Evolutionary conservation across 2,329 filamentous ascomycete species (phyloP), one percentile per base, ranked within the genome.

Genomic region (Fusarium verrucosum): DNA sequence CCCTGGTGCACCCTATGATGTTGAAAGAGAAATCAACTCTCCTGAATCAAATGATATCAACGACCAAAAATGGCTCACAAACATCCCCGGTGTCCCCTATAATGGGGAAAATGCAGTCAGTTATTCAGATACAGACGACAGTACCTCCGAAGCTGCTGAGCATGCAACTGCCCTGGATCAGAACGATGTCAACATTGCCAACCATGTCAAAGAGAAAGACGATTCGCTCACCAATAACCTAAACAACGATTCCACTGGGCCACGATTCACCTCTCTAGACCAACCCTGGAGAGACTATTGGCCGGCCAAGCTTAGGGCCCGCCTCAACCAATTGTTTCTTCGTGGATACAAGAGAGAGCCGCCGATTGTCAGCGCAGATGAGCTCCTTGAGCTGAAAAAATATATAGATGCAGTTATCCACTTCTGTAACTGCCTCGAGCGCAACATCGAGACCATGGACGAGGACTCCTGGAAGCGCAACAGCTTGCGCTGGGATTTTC

Each of bases 371-470:
- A 26, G 25, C 10, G 5, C 8, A 2, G 8, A 1, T 0, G 33
- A 60, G 11, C 22, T 60, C 5, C 3, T 60, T 2, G 28, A 32
- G 4, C 6, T 60, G 11, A 36, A 54, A 11, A 17, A 10, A 7
- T 69, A 47, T 7, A 57, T 70, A 19, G 23, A 50, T 3, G 55
- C 66, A 3, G 10, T 33, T 2, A 10, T 28, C 2, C 16, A 14
- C 4, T 58, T 72, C 23, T 47, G 55, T 13, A 26, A 46, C 1
- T 35, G 50, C 7, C 10, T 44, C 3, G 20, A 33, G 6, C 5
- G 2, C 10, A 57, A 53, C 19, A 26, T 54, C 10, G 10, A 33
- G 3, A 23, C 22, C 5, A 42, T 55, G 11, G 7, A 33, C 3
- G 16, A 4, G 5, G 32, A 40, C 7, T 20, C 16, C 10, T 3